Conservation (phyloP, 371 early-diverging fungal species). For the Mortierella sp. region DNA sequence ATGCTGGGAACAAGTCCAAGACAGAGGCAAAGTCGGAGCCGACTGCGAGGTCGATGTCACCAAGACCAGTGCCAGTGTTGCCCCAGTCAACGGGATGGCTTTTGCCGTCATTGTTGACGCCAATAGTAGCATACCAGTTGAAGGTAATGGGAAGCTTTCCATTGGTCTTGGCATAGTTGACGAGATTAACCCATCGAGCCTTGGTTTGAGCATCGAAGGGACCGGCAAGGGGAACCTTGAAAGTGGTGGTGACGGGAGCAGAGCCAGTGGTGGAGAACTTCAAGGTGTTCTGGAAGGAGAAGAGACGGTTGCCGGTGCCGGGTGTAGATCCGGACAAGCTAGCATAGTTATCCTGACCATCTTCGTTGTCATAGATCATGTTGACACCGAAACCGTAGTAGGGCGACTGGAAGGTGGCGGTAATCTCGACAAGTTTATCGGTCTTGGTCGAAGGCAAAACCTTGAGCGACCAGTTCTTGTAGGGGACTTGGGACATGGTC, state of each 20-base stretch:
- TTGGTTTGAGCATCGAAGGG: neutral
- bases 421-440: conserved; percentile 17
- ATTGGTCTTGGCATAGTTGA: conserved; percentile 30
- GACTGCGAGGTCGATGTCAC: conserved; percentile 13
- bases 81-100: conserved; percentile 33
- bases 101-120: conserved; percentile 33
- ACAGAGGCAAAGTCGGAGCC: conserved; percentile 43
- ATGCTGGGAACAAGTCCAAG: conserved; percentile 11
- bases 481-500: conserved; percentile 38
- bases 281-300: conserved; percentile 22
- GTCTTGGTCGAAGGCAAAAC: conserved; percentile 13
- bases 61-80: neutral
- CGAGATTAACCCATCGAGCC: conserved; percentile 8
- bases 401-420: conserved; percentile 43
- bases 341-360: conserved; percentile 20
- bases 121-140: conserved; percentile 13
- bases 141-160: conserved; percentile 28
- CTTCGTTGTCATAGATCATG: conserved; percentile 8
- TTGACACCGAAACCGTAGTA: conserved; percentile 41
- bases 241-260: conserved; percentile 21
- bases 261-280: conserved; percentile 26
- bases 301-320: conserved; percentile 5
- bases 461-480: conserved; percentile 44
- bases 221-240: conserved; percentile 14
- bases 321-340: neutral